Evolutionary conservation across 2,329 filamentous ascomycete genomes (phyloP).

Genomic region (Colletotrichum viniferum): DNA sequence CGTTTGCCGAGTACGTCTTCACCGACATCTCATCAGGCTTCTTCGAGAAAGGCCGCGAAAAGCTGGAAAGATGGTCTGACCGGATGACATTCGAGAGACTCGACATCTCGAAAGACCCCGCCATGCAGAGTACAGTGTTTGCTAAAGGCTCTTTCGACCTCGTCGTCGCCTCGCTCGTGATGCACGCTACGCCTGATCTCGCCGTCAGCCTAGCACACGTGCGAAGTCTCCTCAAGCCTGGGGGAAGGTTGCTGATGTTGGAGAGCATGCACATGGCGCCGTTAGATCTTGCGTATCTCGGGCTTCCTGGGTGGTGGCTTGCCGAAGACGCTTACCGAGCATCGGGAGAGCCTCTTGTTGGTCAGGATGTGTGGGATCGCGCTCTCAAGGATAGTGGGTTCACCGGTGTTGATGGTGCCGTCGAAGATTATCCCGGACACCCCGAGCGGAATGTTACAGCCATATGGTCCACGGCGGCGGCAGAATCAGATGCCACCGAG

Average conservation of each 20-base stretch:
- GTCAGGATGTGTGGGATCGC: slow-evolving; percentile 26
- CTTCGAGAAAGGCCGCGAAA: slow-evolving; percentile 28
- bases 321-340: slow-evolving; percentile 31
- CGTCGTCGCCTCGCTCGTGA: slow-evolving; percentile 30
- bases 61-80: slow-evolving; percentile 21
- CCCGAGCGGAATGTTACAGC: background rate
- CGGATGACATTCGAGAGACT: slow-evolving; percentile 27
- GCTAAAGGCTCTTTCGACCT: slow-evolving; percentile 28
- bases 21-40: slow-evolving; percentile 34
- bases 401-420: background rate
- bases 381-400: slow-evolving; percentile 31
- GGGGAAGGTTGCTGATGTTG: slow-evolving; percentile 28
- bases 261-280: background rate
- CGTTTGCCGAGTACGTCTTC: slow-evolving; percentile 27
- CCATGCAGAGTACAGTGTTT: slow-evolving; percentile 28
- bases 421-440: background rate
- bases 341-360: slow-evolving; percentile 28
- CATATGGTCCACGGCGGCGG: background rate
- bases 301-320: slow-evolving; percentile 38
- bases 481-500: background rate
- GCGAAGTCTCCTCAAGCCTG: slow-evolving; percentile 30
- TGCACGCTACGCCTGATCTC: slow-evolving; percentile 30
- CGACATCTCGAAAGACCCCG: slow-evolving; percentile 33
- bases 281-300: slow-evolving; percentile 30
- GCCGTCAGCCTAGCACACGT: slow-evolving; percentile 25